A percentile compares a stretch with the other conserved stretches of the same genome.
phyloP scores from a whole-genome alignment of 306 rosid species.

The Vigna unguiculata region DNA sequence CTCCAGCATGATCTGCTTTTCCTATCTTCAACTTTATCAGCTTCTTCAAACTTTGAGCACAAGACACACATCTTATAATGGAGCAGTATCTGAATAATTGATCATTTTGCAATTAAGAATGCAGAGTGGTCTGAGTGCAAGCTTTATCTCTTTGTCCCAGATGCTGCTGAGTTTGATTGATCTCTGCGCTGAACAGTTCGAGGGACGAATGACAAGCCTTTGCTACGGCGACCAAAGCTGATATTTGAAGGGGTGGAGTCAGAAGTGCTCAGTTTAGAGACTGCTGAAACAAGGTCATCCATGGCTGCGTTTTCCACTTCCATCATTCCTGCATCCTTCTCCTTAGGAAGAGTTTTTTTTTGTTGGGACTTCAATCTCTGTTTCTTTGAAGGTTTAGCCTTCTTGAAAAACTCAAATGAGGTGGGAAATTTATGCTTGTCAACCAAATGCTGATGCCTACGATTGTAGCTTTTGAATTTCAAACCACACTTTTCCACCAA shows the following conservation, averaged over 20 bases:
- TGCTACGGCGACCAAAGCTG: conserved; percentile 88
- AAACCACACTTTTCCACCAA: conserved; percentile 86
- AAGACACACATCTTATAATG: conserved; percentile 23
- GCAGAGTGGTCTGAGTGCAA: conserved; percentile 24
- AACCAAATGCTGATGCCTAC: conserved; percentile 88
- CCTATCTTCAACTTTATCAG: conserved; percentile 29
- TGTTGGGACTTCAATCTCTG: conserved; percentile 70
- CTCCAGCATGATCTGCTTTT: conserved; percentile 28
- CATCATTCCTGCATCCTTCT: conserved; percentile 69
- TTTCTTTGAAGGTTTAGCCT: conserved; percentile 75
- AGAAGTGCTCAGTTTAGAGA: conserved; percentile 81
- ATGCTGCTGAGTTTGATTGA: conserved; percentile 52
- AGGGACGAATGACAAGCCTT: conserved; percentile 76
- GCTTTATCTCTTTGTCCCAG: conserved; percentile 41
- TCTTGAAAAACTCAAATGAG: conserved; percentile 79
- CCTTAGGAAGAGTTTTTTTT: conserved; percentile 52
- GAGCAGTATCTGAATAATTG: conserved; percentile 15
- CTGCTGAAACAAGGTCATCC: conserved; percentile 77
- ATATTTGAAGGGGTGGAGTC: conserved; percentile 77
- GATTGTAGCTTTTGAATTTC: conserved; percentile 81
- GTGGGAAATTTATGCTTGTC: conserved; percentile 90
- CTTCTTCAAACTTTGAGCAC: conserved; percentile 34
- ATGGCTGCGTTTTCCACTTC: conserved; percentile 76
- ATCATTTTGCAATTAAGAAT: conserved; percentile 9
- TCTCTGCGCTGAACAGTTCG: conserved; percentile 68